Base-by-base conservation (phyloP, 2,329 filamentous ascomycete genomes). In the Bipolaris zeicola region DNA sequence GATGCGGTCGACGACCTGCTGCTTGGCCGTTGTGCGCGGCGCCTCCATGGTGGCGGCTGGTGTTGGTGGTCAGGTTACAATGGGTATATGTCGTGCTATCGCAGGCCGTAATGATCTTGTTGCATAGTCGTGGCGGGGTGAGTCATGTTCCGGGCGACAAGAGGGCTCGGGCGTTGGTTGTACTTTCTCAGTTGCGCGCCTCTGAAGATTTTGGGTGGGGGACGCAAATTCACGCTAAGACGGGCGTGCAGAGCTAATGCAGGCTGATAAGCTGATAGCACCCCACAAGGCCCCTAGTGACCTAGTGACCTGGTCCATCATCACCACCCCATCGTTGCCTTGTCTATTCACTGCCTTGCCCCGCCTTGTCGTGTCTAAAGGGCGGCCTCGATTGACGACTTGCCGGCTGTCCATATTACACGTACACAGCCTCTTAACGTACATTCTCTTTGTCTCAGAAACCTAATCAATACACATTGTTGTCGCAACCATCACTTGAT, bases 1-100 rank as follows among this genome's bases (percentile, higher is more conserved):
- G 54, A 91, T 84, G 74, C 88, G 88, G 78, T 97, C 92, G 51
- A 92, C 85, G 75, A 97, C 89, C 84, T 96, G 92, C 81, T 92
- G 87, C 83, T 97, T 97, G 69, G 87, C 77, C 63, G 68, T 60
- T 24, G 62, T 64, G 61, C 62, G 64, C 50, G 64, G 58, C 33
- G 66, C 61, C 49, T 68, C 65, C 63, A 65, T 65, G 51, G 34
- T 58, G 57, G 62, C 60, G 50, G 50, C 41, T 31, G 42, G 52
- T n/a, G 20, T 13, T 47, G 42, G 36, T 18, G 43, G 45, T 13
- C 38, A 20, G 33, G 31, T 22, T 41, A 34, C 37, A 37, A 36
- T n/a, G 16, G n/a, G n/a, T 31, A 28, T 24, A 7, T 14, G 24
- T 39, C 50, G 57, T 65, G 57, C 61, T 69, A 67, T 54, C 62